Evolutionary conservation across 805 yeast genomes (phyloP).

Genomic region (Diddensiella santjacobensis): DNA sequence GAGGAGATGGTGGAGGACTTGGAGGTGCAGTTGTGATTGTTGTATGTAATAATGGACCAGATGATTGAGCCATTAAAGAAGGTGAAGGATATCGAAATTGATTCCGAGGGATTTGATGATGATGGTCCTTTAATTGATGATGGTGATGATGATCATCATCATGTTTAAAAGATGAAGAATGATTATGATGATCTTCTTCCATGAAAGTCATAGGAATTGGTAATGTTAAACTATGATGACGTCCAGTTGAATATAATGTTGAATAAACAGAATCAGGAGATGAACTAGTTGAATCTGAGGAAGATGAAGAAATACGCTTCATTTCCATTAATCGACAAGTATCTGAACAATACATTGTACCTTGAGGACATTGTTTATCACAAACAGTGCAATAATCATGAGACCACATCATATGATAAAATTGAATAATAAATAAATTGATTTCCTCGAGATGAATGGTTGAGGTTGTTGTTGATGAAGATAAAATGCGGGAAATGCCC

Average conservation of each 20-base stretch:
- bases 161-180: not conserved
- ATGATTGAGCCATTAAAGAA: not conserved
- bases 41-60: not conserved
- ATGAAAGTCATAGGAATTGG: conserved; percentile 1
- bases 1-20: conserved; percentile 14
- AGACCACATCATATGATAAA: conserved; percentile 36
- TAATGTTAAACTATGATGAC: conserved; percentile 5
- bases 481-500: not conserved
- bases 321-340: conserved; percentile 36
- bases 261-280: not conserved
- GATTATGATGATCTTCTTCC: no score
- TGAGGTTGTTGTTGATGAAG: not conserved
- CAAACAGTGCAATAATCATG: conserved; percentile 58
- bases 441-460: not conserved
- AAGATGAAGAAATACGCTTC: conserved; percentile 6
- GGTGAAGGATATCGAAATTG: not conserved
- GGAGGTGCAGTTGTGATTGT: conserved; percentile 1
- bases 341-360: conserved; percentile 46
- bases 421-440: not conserved
- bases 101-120: not conserved
- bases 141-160: not conserved
- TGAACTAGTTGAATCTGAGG: no score
- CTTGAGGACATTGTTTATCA: conserved; percentile 46
- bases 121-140: not conserved
- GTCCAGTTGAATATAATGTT: conserved; percentile 5